A percentile compares a stretch with the other conserved stretches of the same genome.
Conservation (phyloP, 2,329 filamentous ascomycete species). For the Aspergillus sp. region DNA sequence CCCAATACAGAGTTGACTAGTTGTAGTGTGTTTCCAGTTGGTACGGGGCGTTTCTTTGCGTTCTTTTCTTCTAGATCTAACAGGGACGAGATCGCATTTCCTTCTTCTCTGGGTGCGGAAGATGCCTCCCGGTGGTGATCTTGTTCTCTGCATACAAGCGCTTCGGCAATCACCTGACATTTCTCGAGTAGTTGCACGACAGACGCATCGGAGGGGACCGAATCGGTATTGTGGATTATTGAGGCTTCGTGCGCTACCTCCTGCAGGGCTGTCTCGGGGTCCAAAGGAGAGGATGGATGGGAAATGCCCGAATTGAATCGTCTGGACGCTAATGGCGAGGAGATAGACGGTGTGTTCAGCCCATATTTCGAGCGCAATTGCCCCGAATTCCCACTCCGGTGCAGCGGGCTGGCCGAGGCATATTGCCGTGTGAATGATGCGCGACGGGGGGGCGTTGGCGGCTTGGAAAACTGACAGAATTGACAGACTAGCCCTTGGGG, state of each 20-base stretch:
- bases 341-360: conserved; percentile 3
- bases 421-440: conserved; percentile 16
- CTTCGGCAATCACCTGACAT: conserved; percentile 28
- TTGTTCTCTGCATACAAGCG: conserved; percentile 21
- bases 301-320: conserved; percentile 15
- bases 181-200: conserved; percentile 28
- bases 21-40: conserved; percentile 25
- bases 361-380: conserved; percentile 13
- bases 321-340: conserved; percentile 3
- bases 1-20: conserved; percentile 43
- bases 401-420: conserved; percentile 9
- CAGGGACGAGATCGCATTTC: conserved; percentile 35
- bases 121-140: conserved; percentile 7
- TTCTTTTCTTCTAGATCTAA: conserved; percentile 36
- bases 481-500: conserved; percentile 29
- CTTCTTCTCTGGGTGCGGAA: conserved; percentile 17
- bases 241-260: conserved; percentile 21
- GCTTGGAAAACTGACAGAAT: conserved; percentile 30
- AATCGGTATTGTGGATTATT: conserved; percentile 22
- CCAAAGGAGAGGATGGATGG: conserved; percentile 2
- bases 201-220: conserved; percentile 29
- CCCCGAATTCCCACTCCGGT: conserved; percentile 6
- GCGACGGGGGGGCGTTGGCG: conserved; percentile 13
- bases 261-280: conserved; percentile 23
- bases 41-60: conserved; percentile 16